Conservation (phyloP, 140 eudicot species). For the Flaveria floridana region DNA sequence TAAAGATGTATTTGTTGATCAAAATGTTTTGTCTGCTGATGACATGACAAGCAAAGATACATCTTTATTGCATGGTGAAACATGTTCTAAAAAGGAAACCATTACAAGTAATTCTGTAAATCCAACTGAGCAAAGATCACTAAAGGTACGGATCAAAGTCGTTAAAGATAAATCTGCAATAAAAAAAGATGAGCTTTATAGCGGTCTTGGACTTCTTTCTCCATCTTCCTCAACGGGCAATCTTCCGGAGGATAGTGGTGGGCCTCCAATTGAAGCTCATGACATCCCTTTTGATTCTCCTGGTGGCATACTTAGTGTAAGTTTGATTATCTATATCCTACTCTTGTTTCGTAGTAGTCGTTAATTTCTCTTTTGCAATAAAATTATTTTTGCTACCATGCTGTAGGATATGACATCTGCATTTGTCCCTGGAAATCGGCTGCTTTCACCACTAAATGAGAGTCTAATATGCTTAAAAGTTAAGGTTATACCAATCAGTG, state of each 20-base stretch:
- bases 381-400: constrained; percentile 8
- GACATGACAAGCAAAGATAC: constrained; percentile 33
- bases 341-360: constrained; percentile 11
- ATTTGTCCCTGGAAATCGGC: constrained; percentile 46
- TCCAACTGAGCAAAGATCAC: constrained; percentile 41
- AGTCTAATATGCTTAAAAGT: constrained; percentile 39
- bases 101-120: constrained; percentile 35
- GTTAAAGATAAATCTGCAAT: constrained; percentile 45
- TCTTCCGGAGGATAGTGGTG: constrained; percentile 49
- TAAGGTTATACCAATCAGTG: constrained; percentile 3
- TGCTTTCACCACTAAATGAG: constrained; percentile 80
- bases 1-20: constrained; percentile 11
- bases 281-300: constrained; percentile 44
- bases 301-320: constrained; percentile 56
- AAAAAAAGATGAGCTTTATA: constrained; percentile 53
- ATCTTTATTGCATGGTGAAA: constrained; percentile 33
- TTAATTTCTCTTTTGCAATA: not conserved
- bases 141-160: constrained; percentile 74
- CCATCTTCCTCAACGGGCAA: constrained; percentile 52
- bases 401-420: constrained; percentile 78
- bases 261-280: constrained; percentile 32
- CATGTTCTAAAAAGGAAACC: constrained; percentile 27
- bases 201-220: constrained; percentile 72
- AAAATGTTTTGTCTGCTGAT: constrained; percentile 22
- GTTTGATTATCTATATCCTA: constrained; percentile 20